Evolutionary conservation across 805 yeast species (phyloP), one percentile per base, ranked within the genome.

Genomic region (Candida silvicultrix): DNA sequence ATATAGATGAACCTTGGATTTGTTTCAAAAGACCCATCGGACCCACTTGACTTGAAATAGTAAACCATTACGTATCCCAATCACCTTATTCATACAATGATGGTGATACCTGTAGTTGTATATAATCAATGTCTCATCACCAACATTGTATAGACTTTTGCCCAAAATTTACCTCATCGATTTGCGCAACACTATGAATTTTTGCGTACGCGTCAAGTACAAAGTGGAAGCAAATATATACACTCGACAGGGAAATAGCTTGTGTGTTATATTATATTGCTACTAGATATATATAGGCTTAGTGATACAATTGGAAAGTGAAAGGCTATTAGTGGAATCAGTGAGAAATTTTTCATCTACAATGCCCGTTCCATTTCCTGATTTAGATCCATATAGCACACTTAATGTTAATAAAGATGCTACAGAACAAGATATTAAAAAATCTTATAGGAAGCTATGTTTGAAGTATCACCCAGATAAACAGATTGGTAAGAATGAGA

Each of bases 391-490:
- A 0, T 85, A 85, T 56, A 75, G 66, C 39, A 71, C 69, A 2
- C 67, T 85, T 14, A 74, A 65, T 2, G 71, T 83, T 1, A 45
- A 45, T 0, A 53, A 49, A 5, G 55, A 60, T 0, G 73, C 78
- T 2, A 62, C 78, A 4, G 78, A 74, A 0, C 65, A 75, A 0
- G 82, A 73, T 12, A 75, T 88, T 51, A 86, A 84, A 58, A 80
- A 75, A 56, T 76, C 86, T 0, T 85, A 85, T 56, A 75, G 85
- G 52, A 78, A 77, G 48, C 57, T 75, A 32, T 85, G 90, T 51
- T 66, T 85, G 28, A 64, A 68, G 42, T 73, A 76, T 49, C 95
- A 85, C 58, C 95, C 95, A 1, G 95, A 85, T 62, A 85, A 85
- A 58, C 62, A 74, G 41, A 70, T 68, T 56, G 66, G 67, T 10